phyloP scores from a whole-genome alignment of 352 stramenopile species.

The Phytophthora citricola region DNA sequence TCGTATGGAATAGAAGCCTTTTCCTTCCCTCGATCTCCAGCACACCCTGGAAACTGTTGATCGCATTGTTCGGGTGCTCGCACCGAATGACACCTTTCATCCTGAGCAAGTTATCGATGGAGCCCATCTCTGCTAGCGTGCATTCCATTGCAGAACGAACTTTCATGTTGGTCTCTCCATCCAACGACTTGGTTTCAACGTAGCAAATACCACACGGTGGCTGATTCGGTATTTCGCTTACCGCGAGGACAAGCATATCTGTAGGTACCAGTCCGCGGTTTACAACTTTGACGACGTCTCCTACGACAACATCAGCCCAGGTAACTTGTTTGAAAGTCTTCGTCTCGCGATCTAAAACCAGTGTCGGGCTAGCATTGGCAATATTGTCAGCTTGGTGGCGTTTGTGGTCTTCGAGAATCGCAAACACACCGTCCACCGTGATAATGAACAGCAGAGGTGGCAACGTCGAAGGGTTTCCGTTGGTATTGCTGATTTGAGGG shows the following conservation, averaged over 20 bases:
- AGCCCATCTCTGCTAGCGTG: conserved; percentile 62
- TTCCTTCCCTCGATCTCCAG: conserved; percentile 62
- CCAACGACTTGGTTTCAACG: conserved; percentile 92
- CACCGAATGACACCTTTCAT: conserved; percentile 74
- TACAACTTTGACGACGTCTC: conserved; percentile 79
- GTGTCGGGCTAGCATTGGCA: conserved; percentile 77
- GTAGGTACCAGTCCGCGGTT: conserved; percentile 88
- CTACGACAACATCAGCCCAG: conserved; percentile 89
- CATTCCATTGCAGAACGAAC: conserved; percentile 81
- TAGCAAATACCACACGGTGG: conserved; percentile 84
- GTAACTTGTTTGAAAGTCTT: conserved; percentile 59
- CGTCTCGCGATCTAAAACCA: conserved; percentile 56
- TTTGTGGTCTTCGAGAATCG: conserved; percentile 88
- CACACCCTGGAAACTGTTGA: conserved; percentile 93
- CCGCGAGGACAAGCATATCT: conserved; percentile 85
- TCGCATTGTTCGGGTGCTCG: conserved; percentile 88
- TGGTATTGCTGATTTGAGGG: conserved; percentile 92
- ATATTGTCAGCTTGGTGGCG: conserved; percentile 83
- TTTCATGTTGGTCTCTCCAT: conserved; percentile 96
- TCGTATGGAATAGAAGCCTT: conserved; percentile 80
- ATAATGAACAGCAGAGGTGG: conserved; percentile 92
- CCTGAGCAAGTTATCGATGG: conserved; percentile 45
- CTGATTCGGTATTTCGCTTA: conserved; percentile 67
- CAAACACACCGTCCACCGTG: conserved; percentile 89
- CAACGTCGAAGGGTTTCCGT: conserved; percentile 86